These are phyloP conservation scores for Mycocentrospora acerina DNA, from an alignment of 2,329 filamentous ascomycete genomes.

Conservation along the genomic window DNA sequence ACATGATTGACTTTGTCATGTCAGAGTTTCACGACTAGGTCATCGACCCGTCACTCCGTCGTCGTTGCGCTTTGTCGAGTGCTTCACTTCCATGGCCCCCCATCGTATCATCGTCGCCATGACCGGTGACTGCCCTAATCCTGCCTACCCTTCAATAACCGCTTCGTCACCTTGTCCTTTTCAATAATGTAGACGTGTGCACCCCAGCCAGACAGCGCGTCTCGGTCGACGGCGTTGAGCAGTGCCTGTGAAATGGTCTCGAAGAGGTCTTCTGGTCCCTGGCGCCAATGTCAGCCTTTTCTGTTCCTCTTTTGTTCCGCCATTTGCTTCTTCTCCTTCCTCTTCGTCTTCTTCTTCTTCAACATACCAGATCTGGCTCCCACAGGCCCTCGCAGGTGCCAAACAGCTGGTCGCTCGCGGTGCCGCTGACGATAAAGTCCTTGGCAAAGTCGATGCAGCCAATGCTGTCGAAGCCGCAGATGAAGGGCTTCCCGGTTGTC, in stretches of 20 bases:
- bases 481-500: slow-evolving; percentile 92
- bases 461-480: slow-evolving; percentile 98
- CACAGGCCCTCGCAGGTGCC: slow-evolving; percentile 97
- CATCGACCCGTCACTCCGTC: slow-evolving; percentile 1
- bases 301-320: neutral
- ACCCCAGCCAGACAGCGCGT: slow-evolving; percentile 96
- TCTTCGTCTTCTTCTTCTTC: slow-evolving; percentile 33
- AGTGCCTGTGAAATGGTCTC: slow-evolving; percentile 97
- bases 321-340: neutral
- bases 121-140: slow-evolving; percentile 53
- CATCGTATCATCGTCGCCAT: slow-evolving; percentile 3
- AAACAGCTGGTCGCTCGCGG: slow-evolving; percentile 95
- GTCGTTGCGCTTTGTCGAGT: slow-evolving; percentile 15
- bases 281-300: slow-evolving; percentile 12
- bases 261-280: slow-evolving; percentile 93
- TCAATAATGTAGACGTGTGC: slow-evolving; percentile 99
- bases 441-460: slow-evolving; percentile 99
- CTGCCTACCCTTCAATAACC: slow-evolving; percentile 96
- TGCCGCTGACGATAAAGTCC: slow-evolving; percentile 98
- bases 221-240: slow-evolving; percentile 92
- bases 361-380: slow-evolving; percentile 86
- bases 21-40: slow-evolving; percentile 7
- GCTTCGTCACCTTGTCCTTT: slow-evolving; percentile 99
- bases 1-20: slow-evolving; percentile 10
- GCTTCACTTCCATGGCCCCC: slow-evolving; percentile 3